Evolutionary conservation across 2,329 filamentous ascomycete genomes (phyloP).

Genomic region (Magnaporthiopsis incrustans): DNA sequence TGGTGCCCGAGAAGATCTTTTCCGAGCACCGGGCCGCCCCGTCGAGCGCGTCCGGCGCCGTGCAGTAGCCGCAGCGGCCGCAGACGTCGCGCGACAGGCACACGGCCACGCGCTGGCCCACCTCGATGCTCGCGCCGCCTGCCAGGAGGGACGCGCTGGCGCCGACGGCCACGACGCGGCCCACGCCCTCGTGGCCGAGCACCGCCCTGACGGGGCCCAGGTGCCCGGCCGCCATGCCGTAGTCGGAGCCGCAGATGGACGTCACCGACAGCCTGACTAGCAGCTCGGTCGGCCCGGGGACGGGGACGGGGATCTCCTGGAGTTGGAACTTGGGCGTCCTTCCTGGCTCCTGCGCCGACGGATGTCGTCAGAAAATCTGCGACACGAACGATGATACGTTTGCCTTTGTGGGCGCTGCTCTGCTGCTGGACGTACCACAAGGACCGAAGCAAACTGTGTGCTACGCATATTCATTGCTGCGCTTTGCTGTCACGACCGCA

Average conservation of each 20-base stretch:
- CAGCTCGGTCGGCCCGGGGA: constrained; percentile 21
- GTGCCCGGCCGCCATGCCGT: constrained; percentile 27
- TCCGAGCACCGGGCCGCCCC: constrained; percentile 29
- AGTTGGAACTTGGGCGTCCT: constrained; percentile 15
- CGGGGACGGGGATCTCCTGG: constrained; percentile 17
- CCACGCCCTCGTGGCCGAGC: constrained; percentile 37
- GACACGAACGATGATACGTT: no score
- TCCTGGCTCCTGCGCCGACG: constrained; percentile 7
- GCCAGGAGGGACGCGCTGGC: constrained; percentile 18
- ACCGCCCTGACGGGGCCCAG: constrained; percentile 26
- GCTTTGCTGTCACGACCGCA: background rate
- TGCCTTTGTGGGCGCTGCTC: background rate
- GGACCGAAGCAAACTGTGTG: background rate
- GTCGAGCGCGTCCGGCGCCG: constrained; percentile 13
- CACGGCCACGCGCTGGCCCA: constrained; percentile 29
- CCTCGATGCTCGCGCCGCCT: constrained; percentile 14
- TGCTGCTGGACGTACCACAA: constrained; percentile 1
- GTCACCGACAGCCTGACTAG: constrained; percentile 27
- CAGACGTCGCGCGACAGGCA: constrained; percentile 31
- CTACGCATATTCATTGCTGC: background rate
- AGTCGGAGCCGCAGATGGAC: constrained; percentile 31
- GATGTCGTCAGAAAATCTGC: background rate
- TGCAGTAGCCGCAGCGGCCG: constrained; percentile 22
- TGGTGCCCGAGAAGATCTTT: constrained; percentile 24
- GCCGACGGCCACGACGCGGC: constrained; percentile 28